Evolutionary conservation across 1,284 basidiomycete species (phyloP), one percentile per base, ranked within the genome.

Genomic region (Fistulina hepatica): DNA sequence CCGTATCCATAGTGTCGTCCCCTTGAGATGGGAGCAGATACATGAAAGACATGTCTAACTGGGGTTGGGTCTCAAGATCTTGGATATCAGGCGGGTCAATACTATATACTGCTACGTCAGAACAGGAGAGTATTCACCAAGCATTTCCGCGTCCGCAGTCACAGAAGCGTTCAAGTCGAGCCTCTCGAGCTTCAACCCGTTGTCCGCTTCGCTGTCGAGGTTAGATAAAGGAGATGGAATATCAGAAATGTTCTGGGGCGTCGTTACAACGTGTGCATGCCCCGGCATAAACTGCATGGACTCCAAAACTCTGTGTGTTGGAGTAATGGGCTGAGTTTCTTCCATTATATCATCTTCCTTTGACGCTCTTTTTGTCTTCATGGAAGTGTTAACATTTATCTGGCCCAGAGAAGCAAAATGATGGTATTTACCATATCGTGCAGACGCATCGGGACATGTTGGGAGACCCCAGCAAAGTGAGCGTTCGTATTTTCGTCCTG

Each of bases 61-160:
- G n/a, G n/a, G n/a, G n/a, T n/a, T 69, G 71, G 5, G 65, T 69
- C 45, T 76, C 68, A 44, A 67, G 54, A 39, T 67, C 69, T 71
- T 32, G 15, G 13, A 21, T 20, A 28, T 16, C 9, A 4, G 10
- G 34, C 21, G 25, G 11, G 26, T 19, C n/a, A 39, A 20, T 31
- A 2, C 15, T 21, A 33, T 24, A n/a, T 25, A 15, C 4, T 16
- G 16, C n/a, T 12, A 20, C 33, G 10, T 10, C 11, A 11, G 23
- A 21, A 31, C 28, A 32, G 32, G 9, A 23, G 19, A 24, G 41
- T 10, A 45, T 44, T 28, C 39, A 67, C 65, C 64, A 35, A 71
- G 53, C 61, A 70, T 75, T 48, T 73, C 64, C 9, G 54, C 49
- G 38, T 68, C 62, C 19, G 53, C 43, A 17, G 33, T 39, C 17